Evolutionary conservation across 2,329 filamentous ascomycete genomes (phyloP).

Genomic region (Arachnomyces sp.): DNA sequence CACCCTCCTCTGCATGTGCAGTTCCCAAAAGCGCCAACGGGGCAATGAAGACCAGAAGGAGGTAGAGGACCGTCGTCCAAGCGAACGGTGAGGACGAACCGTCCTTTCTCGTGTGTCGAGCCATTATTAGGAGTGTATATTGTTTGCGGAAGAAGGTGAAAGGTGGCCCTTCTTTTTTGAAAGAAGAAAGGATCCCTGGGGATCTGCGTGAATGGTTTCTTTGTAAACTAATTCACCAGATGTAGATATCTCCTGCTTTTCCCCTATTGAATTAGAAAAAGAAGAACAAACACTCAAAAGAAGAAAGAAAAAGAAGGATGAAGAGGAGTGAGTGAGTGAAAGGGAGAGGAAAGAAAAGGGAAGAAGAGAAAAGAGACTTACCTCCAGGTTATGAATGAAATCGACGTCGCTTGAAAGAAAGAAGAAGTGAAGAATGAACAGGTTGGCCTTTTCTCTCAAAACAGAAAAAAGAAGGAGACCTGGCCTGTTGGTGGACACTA

Average conservation of each 20-base stretch:
- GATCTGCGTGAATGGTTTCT: background rate
- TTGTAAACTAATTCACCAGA: too few relatives aligned
- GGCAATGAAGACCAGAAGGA: conserved; percentile 76
- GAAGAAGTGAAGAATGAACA: conserved; percentile 22
- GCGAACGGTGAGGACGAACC: conserved; percentile 66
- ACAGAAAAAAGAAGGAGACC: background rate
- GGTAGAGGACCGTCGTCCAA: conserved; percentile 86
- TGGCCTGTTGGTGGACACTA: too few relatives aligned
- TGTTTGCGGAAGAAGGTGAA: background rate
- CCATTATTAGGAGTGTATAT: conserved; percentile 35
- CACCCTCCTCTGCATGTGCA: conserved; percentile 64
- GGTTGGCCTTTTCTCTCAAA: conserved; percentile 43
- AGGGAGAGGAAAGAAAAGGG: conserved; percentile 5
- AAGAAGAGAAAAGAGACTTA: background rate
- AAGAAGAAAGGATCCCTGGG: conserved; percentile 1
- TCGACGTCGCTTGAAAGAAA: too few relatives aligned
- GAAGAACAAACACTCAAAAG: conserved; percentile 1
- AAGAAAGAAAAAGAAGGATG: conserved; percentile 9
- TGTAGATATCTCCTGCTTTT: too few relatives aligned
- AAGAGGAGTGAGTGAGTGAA: background rate
- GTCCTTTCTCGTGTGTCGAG: conserved; percentile 48
- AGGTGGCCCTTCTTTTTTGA: background rate
- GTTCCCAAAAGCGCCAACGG: conserved; percentile 77
- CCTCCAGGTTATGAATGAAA: too few relatives aligned
- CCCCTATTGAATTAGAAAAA: conserved; percentile 8